phyloP scores from a whole-genome alignment of 2,329 filamentous ascomycete species.

The Colletotrichum sp. region DNA sequence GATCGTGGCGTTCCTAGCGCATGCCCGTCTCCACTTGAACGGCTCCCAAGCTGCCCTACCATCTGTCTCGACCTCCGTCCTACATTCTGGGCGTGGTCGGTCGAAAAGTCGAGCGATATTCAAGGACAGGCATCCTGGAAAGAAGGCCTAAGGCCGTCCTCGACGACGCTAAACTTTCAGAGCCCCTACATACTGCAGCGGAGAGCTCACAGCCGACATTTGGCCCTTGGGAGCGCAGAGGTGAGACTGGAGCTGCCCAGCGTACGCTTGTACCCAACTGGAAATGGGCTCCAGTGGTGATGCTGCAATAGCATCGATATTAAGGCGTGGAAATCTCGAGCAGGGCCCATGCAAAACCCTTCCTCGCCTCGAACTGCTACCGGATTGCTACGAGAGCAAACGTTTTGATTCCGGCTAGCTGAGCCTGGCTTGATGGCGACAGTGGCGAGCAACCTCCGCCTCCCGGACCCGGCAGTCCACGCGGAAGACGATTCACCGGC shows the following conservation, averaged over 20 bases:
- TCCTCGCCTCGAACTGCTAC: not conserved
- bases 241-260: not conserved
- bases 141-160: not conserved
- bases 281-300: not conserved
- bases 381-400: not conserved
- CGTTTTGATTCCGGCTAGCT: not conserved
- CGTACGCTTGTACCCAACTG: not conserved
- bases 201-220: not conserved
- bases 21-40: conserved; percentile 1
- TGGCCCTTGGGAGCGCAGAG: not conserved
- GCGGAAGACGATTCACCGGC: conserved; percentile 1
- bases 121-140: not conserved
- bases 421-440: not conserved
- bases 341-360: not conserved
- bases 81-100: not conserved
- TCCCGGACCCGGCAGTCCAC: not conserved
- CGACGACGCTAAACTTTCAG: not conserved
- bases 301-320: conserved; percentile 15
- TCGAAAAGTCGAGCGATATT: not conserved
- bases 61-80: not conserved
- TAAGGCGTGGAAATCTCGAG: not conserved
- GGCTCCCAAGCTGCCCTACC: conserved; percentile 7
- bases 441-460: not conserved
- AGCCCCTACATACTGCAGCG: not conserved
- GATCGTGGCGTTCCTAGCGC: conserved; percentile 15